These are phyloP conservation scores for Aphanomyces cochlioides DNA, from an alignment of 352 stramenopile species.

Conservation along the genomic window DNA sequence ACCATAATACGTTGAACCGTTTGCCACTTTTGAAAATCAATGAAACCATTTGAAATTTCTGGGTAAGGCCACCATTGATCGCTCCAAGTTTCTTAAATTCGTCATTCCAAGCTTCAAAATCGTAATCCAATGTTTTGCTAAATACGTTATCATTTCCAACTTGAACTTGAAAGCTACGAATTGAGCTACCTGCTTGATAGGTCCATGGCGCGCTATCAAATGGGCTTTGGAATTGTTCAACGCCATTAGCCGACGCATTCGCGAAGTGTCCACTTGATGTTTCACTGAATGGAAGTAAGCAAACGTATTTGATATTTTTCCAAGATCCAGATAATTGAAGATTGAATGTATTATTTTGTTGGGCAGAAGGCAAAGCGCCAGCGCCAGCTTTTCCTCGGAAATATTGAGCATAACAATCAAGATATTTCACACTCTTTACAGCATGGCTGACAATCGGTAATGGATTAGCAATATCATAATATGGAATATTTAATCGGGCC, in stretches of 20 bases:
- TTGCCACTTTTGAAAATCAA: conserved; percentile 31
- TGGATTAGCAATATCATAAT: conserved; percentile 37
- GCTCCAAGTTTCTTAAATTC: conserved; percentile 32
- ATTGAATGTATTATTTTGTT: conserved; percentile 32
- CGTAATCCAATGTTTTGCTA: conserved; percentile 32
- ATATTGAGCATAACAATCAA: conserved; percentile 34
- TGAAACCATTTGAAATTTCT: conserved; percentile 32
- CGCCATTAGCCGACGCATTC: background rate
- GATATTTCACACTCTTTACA: conserved; percentile 33
- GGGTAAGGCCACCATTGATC: conserved; percentile 34
- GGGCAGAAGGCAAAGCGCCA: conserved; percentile 11
- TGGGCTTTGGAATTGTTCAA: conserved; percentile 32
- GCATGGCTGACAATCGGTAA: conserved; percentile 31
- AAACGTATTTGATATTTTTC: conserved; percentile 34
- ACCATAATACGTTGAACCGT: conserved; percentile 27
- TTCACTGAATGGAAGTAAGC: conserved; percentile 31
- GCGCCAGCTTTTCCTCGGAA: conserved; percentile 31
- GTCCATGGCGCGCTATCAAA: conserved; percentile 36
- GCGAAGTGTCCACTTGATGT: conserved; percentile 18
- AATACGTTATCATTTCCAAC: conserved; percentile 38
- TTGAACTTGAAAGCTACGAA: conserved; percentile 33
- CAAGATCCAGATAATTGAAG: conserved; percentile 30
- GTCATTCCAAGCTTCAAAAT: conserved; percentile 31
- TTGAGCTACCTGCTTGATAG: conserved; percentile 25
- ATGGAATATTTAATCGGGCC: conserved; percentile 34